These are phyloP conservation scores for Cercospora beticola DNA, from an alignment of 2,329 filamentous ascomycete species.

Conservation along the genomic window DNA sequence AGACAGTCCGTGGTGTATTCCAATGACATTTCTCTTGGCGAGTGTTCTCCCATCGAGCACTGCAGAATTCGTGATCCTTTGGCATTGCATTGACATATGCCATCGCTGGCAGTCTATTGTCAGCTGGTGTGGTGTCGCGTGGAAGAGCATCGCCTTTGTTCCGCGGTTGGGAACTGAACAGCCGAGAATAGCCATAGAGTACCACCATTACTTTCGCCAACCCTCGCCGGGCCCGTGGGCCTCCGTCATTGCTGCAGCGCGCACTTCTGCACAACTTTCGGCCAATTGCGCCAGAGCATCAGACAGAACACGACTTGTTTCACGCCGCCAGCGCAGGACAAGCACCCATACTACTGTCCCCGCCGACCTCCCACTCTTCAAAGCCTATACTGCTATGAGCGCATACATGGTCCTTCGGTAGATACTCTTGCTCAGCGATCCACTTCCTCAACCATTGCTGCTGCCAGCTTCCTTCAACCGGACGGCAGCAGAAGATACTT, in stretches of 20 bases:
- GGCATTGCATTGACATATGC: not conserved
- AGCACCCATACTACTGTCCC: constrained; percentile 1
- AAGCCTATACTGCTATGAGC: constrained; percentile 18
- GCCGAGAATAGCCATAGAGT: not conserved
- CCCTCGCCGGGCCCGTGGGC: not conserved
- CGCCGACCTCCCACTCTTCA: not conserved
- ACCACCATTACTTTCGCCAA: constrained; percentile 1
- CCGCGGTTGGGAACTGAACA: not conserved
- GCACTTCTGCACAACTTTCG: not conserved
- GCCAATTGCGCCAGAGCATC: constrained; percentile 6
- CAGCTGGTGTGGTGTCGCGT: not conserved
- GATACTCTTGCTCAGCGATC: constrained; percentile 11
- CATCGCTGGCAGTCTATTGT: not conserved
- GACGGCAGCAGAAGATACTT: constrained; percentile 17
- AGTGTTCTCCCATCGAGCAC: not conserved
- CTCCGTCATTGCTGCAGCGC: not conserved
- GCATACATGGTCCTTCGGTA: constrained; percentile 16
- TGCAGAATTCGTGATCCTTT: not conserved
- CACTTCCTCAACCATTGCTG: constrained; percentile 6
- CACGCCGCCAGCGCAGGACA: not conserved
- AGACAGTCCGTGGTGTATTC: not conserved
- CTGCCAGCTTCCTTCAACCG: constrained; percentile 21
- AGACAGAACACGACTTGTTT: constrained; percentile 12
- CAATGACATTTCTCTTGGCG: not conserved
- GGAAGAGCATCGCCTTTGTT: not conserved